Conservation (phyloP, 2,329 filamentous ascomycete species). For the Hymenoscyphus fraxineus region DNA sequence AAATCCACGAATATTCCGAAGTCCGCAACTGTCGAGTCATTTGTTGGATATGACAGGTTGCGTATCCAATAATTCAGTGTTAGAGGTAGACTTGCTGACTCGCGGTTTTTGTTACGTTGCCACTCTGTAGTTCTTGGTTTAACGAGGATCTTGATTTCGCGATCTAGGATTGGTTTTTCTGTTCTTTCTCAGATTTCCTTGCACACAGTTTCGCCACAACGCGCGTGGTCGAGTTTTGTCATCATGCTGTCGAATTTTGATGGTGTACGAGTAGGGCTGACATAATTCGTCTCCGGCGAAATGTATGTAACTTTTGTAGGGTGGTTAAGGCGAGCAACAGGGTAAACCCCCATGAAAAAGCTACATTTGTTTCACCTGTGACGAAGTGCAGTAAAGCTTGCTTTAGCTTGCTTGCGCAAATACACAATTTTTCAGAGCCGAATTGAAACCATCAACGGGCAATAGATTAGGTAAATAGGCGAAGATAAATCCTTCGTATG, state of each 20-base stretch:
- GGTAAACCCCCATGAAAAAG: too few species aligned
- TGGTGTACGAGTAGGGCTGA: too few species aligned
- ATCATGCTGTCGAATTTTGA: neutral
- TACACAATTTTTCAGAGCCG: conserved; percentile 4
- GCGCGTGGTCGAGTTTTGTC: neutral
- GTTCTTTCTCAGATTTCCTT: neutral
- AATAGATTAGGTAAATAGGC: neutral
- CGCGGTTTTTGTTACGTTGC: conserved; percentile 6
- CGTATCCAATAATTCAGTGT: conserved; percentile 9
- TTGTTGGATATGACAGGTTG: conserved; percentile 5
- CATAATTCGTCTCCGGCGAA: too few species aligned
- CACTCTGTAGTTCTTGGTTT: conserved; percentile 7
- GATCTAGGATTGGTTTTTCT: conserved; percentile 1
- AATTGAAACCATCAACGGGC: neutral
- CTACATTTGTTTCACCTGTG: too few species aligned
- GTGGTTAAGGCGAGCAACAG: too few species aligned
- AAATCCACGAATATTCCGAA: neutral
- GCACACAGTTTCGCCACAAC: neutral
- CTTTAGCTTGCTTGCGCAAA: neutral
- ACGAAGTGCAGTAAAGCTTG: neutral
- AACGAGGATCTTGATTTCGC: conserved; percentile 1
- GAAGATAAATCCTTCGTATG: neutral
- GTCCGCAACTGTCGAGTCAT: neutral
- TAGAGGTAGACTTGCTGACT: conserved; percentile 4
- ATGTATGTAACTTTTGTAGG: too few species aligned